Percentiles rank a stretch among this genome's conserved stretches.
These are phyloP conservation scores for Pulveroboletus frians DNA, from an alignment of 768 basidiomycete species.

Conservation along the genomic window DNA sequence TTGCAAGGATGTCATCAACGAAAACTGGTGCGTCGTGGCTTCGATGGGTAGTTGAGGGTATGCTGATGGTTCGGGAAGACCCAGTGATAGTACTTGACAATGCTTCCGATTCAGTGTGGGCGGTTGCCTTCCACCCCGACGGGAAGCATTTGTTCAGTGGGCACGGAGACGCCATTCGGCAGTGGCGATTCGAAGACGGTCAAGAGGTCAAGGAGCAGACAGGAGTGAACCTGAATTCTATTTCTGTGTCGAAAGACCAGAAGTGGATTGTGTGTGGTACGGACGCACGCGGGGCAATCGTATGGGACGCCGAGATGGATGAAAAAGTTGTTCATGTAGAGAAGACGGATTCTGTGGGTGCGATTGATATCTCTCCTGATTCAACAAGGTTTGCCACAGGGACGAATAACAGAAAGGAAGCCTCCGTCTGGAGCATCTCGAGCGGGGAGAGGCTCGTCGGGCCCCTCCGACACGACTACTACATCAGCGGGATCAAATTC, in stretches of 20 bases:
- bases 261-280: neutral
- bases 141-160: neutral
- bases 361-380: neutral
- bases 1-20: neutral
- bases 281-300: neutral
- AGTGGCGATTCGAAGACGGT: neutral
- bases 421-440: neutral
- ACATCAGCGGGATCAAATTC: neutral
- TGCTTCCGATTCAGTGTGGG: fast-evolving
- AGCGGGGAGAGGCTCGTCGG: neutral
- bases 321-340: neutral
- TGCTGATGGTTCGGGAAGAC: neutral
- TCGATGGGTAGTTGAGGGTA: too few species aligned
- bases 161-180: neutral
- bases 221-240: neutral
- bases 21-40: neutral
- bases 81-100: neutral
- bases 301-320: neutral
- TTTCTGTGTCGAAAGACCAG: neutral
- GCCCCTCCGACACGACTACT: neutral
- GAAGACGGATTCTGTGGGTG: fast-evolving
- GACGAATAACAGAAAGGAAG: too few species aligned
- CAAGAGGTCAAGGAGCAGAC: neutral
- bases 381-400: neutral
- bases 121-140: neutral